Evolutionary conservation across 1,284 basidiomycete genomes (phyloP).

Genomic region (Ustilago trichophora): DNA sequence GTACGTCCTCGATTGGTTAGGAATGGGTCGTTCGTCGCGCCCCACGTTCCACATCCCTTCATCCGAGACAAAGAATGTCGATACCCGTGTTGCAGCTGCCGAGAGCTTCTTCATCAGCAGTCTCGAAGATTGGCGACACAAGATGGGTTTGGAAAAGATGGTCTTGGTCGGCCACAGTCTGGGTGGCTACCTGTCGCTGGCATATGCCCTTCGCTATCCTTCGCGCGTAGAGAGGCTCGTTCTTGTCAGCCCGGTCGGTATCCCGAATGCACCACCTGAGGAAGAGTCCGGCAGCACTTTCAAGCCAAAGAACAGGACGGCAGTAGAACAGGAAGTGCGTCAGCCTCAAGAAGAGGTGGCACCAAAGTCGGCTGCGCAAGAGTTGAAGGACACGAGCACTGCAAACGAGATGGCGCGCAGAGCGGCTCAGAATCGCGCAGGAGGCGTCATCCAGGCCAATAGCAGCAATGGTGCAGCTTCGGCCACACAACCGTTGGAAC

Average conservation of each 20-base stretch:
- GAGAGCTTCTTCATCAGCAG: conserved; percentile 92
- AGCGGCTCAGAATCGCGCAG: conserved; percentile 33
- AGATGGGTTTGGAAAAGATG: conserved; percentile 85
- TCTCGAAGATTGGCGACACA: conserved; percentile 85
- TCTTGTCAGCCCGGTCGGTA: conserved; percentile 87
- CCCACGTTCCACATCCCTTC: conserved; percentile 73
- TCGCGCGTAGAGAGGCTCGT: conserved; percentile 73
- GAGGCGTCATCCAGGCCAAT: conserved; percentile 15
- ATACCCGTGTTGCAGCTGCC: conserved; percentile 72
- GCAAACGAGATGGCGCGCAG: conserved; percentile 35
- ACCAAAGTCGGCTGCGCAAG: conserved; percentile 19
- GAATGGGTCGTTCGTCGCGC: conserved; percentile 92
- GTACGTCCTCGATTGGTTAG: conserved; percentile 93
- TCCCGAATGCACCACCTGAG: conserved; percentile 70
- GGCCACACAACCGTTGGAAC: conserved; percentile 4
- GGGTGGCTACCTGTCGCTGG: conserved; percentile 83
- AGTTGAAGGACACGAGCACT: conserved; percentile 27
- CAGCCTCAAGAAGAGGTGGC: conserved; percentile 42
- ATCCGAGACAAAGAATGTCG: conserved; percentile 54
- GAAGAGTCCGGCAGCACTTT: conserved; percentile 14
- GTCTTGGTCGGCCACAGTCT: conserved; percentile 76
- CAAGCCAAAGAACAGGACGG: conserved; percentile 18
- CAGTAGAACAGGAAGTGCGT: conserved; percentile 44
- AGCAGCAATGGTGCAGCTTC: conserved; percentile 1
- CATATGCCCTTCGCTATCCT: conserved; percentile 86